Conservation (phyloP, 805 yeast genomes). For the Nakazawaea pomicola region DNA sequence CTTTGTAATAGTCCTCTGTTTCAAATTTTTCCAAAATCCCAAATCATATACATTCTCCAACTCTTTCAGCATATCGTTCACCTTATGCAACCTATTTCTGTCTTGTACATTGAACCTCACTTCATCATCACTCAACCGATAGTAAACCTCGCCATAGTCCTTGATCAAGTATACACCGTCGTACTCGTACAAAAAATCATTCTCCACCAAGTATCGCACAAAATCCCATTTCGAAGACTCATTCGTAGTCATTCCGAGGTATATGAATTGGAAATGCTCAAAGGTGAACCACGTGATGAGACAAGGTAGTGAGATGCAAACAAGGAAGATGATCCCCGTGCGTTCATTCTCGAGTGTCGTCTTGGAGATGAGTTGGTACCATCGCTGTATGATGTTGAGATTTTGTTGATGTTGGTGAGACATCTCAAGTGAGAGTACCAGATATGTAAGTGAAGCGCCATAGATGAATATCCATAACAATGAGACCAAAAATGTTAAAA, state of each 20-base stretch:
- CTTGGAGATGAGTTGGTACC: slow-evolving; percentile 19
- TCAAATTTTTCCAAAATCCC: slow-evolving; percentile 40
- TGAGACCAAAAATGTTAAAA: slow-evolving; percentile 35
- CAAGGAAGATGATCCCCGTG: slow-evolving; percentile 36
- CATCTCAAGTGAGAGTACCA: slow-evolving; percentile 17
- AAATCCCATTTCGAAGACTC: slow-evolving; percentile 52
- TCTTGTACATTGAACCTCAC: slow-evolving; percentile 7
- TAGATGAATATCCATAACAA: slow-evolving; percentile 31
- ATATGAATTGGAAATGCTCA: slow-evolving; percentile 41
- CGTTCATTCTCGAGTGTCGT: slow-evolving; percentile 30
- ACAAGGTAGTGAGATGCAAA: slow-evolving; percentile 33
- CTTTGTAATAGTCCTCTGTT: slow-evolving; percentile 26
- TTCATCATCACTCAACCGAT: slow-evolving; percentile 11
- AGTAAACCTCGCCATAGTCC: slow-evolving; percentile 1
- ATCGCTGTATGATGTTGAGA: slow-evolving; percentile 17
- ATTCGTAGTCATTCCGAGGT: slow-evolving; percentile 54
- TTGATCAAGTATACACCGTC: slow-evolving; percentile 18
- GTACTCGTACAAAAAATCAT: slow-evolving; percentile 25
- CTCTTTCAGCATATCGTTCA: slow-evolving; percentile 19
- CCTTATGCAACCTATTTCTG: slow-evolving; percentile 15
- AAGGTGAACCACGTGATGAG: slow-evolving; percentile 32
- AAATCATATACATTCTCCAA: slow-evolving; percentile 42
- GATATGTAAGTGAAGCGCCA: slow-evolving; percentile 34
- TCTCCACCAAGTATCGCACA: slow-evolving; percentile 32
- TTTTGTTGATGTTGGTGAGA: background rate